Conservation (phyloP, 495 filamentous ascomycete species). For the Tuber calosporum region DNA sequence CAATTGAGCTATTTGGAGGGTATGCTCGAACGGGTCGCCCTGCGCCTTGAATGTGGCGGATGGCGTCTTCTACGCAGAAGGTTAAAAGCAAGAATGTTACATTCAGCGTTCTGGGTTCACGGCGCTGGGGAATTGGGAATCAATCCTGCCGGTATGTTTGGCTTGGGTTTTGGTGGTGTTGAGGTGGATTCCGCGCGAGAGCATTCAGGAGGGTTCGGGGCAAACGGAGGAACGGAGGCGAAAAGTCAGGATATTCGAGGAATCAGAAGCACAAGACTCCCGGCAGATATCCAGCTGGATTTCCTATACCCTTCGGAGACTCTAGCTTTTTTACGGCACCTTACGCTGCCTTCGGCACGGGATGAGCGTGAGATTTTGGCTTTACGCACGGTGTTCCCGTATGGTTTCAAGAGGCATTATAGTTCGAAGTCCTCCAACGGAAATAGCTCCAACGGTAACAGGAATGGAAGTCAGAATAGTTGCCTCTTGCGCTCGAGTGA, state of each 20-base stretch:
- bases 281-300: slow-evolving; percentile 30
- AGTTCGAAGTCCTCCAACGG: slow-evolving; percentile 4
- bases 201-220: slow-evolving; percentile 8
- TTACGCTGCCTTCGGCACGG: slow-evolving; percentile 20
- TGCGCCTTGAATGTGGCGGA: slow-evolving; percentile 38
- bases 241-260: slow-evolving; percentile 5
- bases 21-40: slow-evolving; percentile 42
- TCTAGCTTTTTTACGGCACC: slow-evolving; percentile 34
- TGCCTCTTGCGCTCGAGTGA: slow-evolving; percentile 13
- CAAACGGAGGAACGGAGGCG: slow-evolving; percentile 8
- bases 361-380: slow-evolving; percentile 20
- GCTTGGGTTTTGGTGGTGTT: slow-evolving; percentile 26
- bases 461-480: slow-evolving; percentile 12
- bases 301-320: slow-evolving; percentile 41
- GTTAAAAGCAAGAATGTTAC: slow-evolving; percentile 36
- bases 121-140: slow-evolving; percentile 32
- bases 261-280: slow-evolving; percentile 7
- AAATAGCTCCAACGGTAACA: slow-evolving; percentile 6
- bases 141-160: slow-evolving; percentile 28
- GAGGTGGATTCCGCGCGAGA: slow-evolving; percentile 8
- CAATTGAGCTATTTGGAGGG: slow-evolving; percentile 28
- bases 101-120: slow-evolving; percentile 40
- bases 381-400: slow-evolving; percentile 16
- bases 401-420: slow-evolving; percentile 31
- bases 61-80: slow-evolving; percentile 37